Evolutionary conservation across 345 rosid species (phyloP), one percentile per base, ranked within the genome.

Genomic region (Populus ilicifolia): DNA sequence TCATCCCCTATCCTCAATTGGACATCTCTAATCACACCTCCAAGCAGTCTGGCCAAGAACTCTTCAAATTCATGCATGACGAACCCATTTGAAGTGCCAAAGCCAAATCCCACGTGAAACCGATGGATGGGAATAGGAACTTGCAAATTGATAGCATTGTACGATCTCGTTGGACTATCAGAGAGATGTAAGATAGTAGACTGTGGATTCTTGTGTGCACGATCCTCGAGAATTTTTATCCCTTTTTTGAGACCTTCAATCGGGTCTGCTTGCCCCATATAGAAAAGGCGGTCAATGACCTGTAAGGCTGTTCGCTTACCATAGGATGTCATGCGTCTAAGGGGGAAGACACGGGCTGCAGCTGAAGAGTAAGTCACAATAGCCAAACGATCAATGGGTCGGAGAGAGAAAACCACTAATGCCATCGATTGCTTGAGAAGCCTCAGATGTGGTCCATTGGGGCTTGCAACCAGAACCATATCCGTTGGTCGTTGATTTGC

Each of bases 381-480:
- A 71, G 98, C 86, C 74, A 93, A 76, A 79, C 98, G 93, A 63
- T 93, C 97, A 54, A 85, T 82, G 0, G 97, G 86, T 61, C 91
- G 84, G 80, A 93, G 90, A 30, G 97, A 90, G 81, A 89, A 90
- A 25, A 87, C 92, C 68, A 91, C 92, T 54, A 91, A 75, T 74
- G 96, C 91, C 98, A 93, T 89, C 36, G 94, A 80, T 70, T 93
- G 98, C 85, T 90, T 93, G 70, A 91, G 86, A 75, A 93, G 94
- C 80, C 91, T 85, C 71, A 88, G 82, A 82, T 93, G 93, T 2
- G 94, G 94, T 7, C 94, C 98, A 9, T 89, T 88, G 67, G 97
- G 93, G 83, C 91, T 88, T 18, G 91, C 93, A 67, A 93, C 89
- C 66, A 93, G 80, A 52, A 93, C 93, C 84, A 91, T 76, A 84